Base-by-base conservation (phyloP, 768 basidiomycete species). In the Rhizopogon vinicolor region DNA sequence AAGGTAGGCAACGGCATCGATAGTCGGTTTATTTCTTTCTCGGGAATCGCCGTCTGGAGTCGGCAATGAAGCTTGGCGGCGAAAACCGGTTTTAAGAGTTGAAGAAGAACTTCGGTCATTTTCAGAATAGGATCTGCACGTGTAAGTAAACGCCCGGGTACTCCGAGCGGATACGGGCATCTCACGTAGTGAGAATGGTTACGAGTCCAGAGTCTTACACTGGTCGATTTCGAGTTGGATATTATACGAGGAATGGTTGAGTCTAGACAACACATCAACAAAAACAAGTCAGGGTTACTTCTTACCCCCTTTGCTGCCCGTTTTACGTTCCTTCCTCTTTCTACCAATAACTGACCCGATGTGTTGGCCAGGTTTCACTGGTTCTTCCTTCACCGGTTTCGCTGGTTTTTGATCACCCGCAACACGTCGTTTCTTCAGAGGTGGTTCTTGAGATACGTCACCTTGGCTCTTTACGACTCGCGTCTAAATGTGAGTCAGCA, bases 291-390 rank as follows among this genome's bases (percentile, higher is more conserved):
- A 46, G 45, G 12, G 18, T 14, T 48, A 48, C 46, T 48, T 48
- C 35, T 33, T 33, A 33, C 33, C 19, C 4, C 46, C 46, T 12
- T 44, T 58, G 48, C 63, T 68, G 37, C 56, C 58, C 35, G 61
- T 68, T 68, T 80, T 87, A 44, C 85, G 74, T 68, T 86, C 79
- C 64, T 85, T 87, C 52, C 91, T 78, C 73, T 93, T 93, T 63
- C 89, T 76, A 13, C 91, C 90, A 60, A 93, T 93, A 35, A 93
- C 60, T 7, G 84, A 78, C 6, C 91, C 89, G 39, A 91, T 61
- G 2, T 74, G 73, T 39, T 79, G 75, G 25, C 74, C 75, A 1
- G 68, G 51, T 46, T 64, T 72, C 8, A 43, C 44, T 3, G 61
- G 44, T 31, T 62, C 62, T 28, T 63, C 59, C 40, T 62, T 64